Conservation (phyloP, 495 filamentous ascomycete species). For the Aspergillus asperescens region DNA sequence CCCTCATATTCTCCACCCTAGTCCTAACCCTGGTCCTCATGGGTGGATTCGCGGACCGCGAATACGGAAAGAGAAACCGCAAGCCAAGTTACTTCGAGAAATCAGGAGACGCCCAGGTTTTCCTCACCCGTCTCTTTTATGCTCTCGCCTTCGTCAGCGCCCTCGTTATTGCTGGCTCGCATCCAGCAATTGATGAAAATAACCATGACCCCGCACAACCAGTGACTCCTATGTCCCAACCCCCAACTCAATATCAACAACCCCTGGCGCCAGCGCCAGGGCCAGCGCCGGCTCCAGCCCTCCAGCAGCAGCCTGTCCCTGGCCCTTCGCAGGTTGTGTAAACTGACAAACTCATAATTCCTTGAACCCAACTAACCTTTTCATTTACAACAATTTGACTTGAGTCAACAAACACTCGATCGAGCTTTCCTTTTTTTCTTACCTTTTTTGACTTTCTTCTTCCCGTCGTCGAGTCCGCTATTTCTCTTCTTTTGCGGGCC, state of each 20-base stretch:
- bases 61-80: background rate
- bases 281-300: background rate
- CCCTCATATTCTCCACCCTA: constrained; percentile 1
- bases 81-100: background rate
- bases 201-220: background rate
- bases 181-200: constrained; percentile 1
- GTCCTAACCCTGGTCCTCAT: background rate
- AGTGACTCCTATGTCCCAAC: background rate
- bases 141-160: constrained; percentile 3
- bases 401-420: no score
- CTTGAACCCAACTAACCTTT: no score
- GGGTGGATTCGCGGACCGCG: constrained; percentile 6
- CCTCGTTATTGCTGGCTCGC: background rate
- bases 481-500: no score
- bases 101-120: background rate
- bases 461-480: no score
- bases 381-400: no score
- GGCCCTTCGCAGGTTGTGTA: no score
- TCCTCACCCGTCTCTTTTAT: constrained; percentile 8
- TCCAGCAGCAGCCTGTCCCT: background rate
- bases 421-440: no score
- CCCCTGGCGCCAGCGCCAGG: background rate
- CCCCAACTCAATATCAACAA: no score
- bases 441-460: no score
- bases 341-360: no score